phyloP scores from a whole-genome alignment of 2,329 filamentous ascomycete genomes.

The Apiospora malaysiana region DNA sequence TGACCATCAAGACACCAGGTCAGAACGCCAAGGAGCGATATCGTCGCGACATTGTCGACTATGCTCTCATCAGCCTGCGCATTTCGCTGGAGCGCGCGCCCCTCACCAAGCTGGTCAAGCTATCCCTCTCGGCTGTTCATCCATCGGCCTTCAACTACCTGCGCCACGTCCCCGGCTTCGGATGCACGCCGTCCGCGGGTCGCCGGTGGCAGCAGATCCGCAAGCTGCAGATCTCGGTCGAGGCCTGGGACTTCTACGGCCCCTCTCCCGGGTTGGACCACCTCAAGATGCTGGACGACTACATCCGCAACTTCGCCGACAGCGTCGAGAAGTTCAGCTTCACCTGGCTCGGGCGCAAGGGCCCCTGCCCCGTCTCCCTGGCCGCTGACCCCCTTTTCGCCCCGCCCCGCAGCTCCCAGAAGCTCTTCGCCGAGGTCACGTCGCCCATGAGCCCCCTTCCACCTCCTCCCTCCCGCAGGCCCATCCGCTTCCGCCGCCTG shows the following conservation, averaged over 20 bases:
- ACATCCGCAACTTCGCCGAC: conserved; percentile 72
- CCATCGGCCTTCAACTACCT: conserved; percentile 79
- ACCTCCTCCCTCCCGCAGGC: conserved; percentile 54
- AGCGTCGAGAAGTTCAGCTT: conserved; percentile 75
- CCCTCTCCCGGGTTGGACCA: conserved; percentile 69
- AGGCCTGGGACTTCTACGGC: conserved; percentile 69
- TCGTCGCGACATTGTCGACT: conserved; percentile 81
- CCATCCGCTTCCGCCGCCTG: conserved; percentile 71
- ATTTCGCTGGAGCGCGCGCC: conserved; percentile 80
- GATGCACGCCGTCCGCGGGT: conserved; percentile 72
- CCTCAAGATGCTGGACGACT: conserved; percentile 81
- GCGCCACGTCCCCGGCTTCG: conserved; percentile 75
- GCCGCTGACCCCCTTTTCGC: conserved; percentile 73
- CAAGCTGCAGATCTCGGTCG: conserved; percentile 74
- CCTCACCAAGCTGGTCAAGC: conserved; percentile 67
- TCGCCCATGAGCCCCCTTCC: conserved; percentile 69
- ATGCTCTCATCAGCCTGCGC: conserved; percentile 84
- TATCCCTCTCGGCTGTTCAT: conserved; percentile 78
- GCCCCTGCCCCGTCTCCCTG: conserved; percentile 75
- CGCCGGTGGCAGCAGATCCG: conserved; percentile 80
- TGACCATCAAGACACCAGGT: conserved; percentile 78
- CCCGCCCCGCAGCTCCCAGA: conserved; percentile 57
- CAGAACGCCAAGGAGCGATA: conserved; percentile 73
- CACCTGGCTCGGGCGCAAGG: conserved; percentile 75
- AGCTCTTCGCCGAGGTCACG: conserved; percentile 69